Base-by-base conservation (phyloP, 768 basidiomycete species). In the Dendrothele bispora region DNA sequence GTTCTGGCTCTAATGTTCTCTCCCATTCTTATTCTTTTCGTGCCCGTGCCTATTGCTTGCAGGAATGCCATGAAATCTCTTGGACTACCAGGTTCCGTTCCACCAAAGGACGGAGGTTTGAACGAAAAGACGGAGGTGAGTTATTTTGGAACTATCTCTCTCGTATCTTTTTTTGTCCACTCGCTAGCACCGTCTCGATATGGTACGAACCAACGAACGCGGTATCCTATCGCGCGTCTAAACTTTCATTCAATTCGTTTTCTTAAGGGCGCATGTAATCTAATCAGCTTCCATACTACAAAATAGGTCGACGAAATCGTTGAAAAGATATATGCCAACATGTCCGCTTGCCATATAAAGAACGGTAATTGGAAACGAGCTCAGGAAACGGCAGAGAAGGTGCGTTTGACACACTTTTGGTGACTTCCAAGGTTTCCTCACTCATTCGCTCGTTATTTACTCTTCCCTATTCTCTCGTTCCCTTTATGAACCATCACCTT, bases 291-390 rank as follows among this genome's bases (percentile, higher is more conserved):
- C n/a, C n/a, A n/a, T n/a, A n/a, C n/a, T n/a, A n/a, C n/a, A n/a
- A n/a, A n/a, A n/a, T n/a, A 92, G 90, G 75, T 82, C 17, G 91
- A 92, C 61, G 71, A 82, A 8, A 73, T 91, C 30, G 63, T 89
- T 17, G 88, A 88, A 65, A 92, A 87, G 69, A 81, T 91, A 38
- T 88, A 92, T 53, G 80, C 87, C 3, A 93, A 93, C 48, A 87
- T 89, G 86, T 80, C 84, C 3, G 88, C 88, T 5, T 90, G 88
- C 55, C 88, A 92, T 61, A 68, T 92, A 58, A 91, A 89, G 65
- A 80, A 81, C 41, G 72, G 73, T 39, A 93, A 90, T 59, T 93
- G 86, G 86, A 79, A 82, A 58, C 80, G 91, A 12, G 86, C 84
- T 0, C 61, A 80, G 43, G 88, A 92, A 55, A 84, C 88, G n/a